Conservation (phyloP, 345 rosid genomes). For the Camelina laxa region DNA sequence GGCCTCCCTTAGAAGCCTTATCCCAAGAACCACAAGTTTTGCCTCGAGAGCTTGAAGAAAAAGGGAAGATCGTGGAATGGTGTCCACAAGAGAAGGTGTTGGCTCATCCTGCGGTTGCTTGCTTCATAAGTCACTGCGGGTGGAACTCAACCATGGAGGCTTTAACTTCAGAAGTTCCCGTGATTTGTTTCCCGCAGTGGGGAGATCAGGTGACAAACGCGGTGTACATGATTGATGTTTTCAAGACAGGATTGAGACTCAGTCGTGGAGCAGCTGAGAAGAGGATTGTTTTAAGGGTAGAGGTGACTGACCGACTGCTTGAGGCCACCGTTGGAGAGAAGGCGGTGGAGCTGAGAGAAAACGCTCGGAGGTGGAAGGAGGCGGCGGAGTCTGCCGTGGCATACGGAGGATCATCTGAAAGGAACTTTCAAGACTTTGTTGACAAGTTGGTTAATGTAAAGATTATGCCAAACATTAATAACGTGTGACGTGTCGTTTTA, state of each 20-base stretch:
- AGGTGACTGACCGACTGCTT: constrained; percentile 55
- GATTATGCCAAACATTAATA: no score
- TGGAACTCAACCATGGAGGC: constrained; percentile 63
- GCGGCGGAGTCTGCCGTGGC: constrained; percentile 65
- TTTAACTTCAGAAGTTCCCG: constrained; percentile 62
- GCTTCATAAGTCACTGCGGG: constrained; percentile 37
- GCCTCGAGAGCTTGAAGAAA: constrained; percentile 8
- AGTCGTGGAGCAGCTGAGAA: constrained; percentile 62
- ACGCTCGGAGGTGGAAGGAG: constrained; percentile 62
- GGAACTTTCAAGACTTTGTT: no score
- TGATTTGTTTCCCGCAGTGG: constrained; percentile 74
- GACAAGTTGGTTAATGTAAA: constrained; percentile 47
- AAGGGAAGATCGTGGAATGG: constrained; percentile 37
- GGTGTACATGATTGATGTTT: constrained; percentile 62
- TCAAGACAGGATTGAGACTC: constrained; percentile 65
- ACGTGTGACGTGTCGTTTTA: no score
- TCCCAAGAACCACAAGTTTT: background rate
- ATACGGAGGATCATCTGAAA: constrained; percentile 66
- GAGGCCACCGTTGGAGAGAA: constrained; percentile 59
- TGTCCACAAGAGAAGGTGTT: constrained; percentile 35
- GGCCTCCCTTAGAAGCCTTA: background rate
- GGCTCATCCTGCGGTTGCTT: constrained; percentile 31
- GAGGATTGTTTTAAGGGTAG: constrained; percentile 55
- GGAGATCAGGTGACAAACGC: constrained; percentile 84
- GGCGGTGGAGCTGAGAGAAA: constrained; percentile 58